A percentile compares a stretch with the other conserved stretches of the same genome.
Evolutionary conservation across 495 filamentous ascomycete genomes (phyloP).

Genomic region (Aspergillus sparsus): DNA sequence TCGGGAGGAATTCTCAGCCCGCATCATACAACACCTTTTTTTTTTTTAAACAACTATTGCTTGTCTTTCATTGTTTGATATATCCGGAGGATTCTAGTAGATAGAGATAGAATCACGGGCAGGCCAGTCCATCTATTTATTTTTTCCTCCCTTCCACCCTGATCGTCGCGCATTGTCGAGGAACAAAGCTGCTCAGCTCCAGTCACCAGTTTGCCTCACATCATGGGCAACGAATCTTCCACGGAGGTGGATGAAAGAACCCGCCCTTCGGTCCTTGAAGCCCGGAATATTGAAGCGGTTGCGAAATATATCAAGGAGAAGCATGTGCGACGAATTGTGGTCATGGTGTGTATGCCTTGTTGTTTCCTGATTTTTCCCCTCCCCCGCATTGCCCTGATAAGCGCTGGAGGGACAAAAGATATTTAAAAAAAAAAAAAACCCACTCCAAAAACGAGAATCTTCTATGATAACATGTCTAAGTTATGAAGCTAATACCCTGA

Average conservation of each 20-base stretch:
- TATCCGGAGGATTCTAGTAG: too few species aligned
- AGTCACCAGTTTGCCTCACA: conserved; percentile 27
- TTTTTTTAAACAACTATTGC: neutral
- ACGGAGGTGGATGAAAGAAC: conserved; percentile 61
- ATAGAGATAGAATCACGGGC: too few species aligned
- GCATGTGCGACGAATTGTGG: conserved; percentile 66
- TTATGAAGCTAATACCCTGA: neutral
- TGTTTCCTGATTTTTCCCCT: neutral
- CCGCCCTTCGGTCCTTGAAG: conserved; percentile 62
- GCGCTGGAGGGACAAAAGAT: too few species aligned
- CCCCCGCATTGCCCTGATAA: conserved; percentile 1
- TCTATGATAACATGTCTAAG: neutral
- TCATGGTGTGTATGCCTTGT: conserved; percentile 58
- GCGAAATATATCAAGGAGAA: conserved; percentile 74
- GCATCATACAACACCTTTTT: neutral
- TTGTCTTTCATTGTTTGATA: too few species aligned
- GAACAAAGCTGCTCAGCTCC: conserved; percentile 27
- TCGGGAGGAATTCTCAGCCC: neutral
- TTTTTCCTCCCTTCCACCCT: conserved; percentile 4
- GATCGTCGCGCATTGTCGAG: conserved; percentile 42
- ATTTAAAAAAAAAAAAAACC: neutral
- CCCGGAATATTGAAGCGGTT: conserved; percentile 67
- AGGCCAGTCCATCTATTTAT: neutral
- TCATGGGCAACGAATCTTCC: conserved; percentile 74
- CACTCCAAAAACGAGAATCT: neutral